phyloP scores from a whole-genome alignment of 805 yeast species.

The Spencermartinsiella europaea region DNA sequence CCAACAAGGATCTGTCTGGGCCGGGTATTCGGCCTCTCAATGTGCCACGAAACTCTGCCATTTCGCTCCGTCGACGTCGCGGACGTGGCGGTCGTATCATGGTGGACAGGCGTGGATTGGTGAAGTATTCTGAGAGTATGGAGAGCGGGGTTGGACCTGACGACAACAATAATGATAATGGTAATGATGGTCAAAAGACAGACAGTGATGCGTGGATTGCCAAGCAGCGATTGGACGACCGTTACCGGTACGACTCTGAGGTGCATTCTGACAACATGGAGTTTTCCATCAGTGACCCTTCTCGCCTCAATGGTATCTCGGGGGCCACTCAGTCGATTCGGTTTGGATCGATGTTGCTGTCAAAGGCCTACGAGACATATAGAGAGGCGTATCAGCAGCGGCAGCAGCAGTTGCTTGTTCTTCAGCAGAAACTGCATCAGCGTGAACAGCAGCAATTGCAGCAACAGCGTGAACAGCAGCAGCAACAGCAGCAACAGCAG shows the following conservation, averaged over 20 bases:
- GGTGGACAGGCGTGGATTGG: constrained; percentile 66
- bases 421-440: constrained; percentile 36
- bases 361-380: constrained; percentile 77
- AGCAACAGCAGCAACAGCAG: constrained; percentile 16
- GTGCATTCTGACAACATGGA: constrained; percentile 38
- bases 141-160: no score
- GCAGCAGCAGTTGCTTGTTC: constrained; percentile 45
- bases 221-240: constrained; percentile 41
- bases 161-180: constrained; percentile 25
- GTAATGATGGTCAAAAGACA: constrained; percentile 17
- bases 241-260: constrained; percentile 67
- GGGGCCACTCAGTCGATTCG: constrained; percentile 84
- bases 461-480: constrained; percentile 30
- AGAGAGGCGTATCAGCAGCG: constrained; percentile 72
- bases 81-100: constrained; percentile 69
- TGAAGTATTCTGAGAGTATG: constrained; percentile 30
- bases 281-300: constrained; percentile 72
- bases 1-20: constrained; percentile 18
- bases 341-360: constrained; percentile 84
- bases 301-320: constrained; percentile 73
- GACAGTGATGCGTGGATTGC: constrained; percentile 18
- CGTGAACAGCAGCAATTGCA: constrained; percentile 33
- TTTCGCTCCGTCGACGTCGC: constrained; percentile 58
- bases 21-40: constrained; percentile 13
- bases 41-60: constrained; percentile 26